Evolutionary conservation across 2,329 filamentous ascomycete genomes (phyloP), one percentile per base, ranked within the genome.

Genomic region (Endothia cerciana): DNA sequence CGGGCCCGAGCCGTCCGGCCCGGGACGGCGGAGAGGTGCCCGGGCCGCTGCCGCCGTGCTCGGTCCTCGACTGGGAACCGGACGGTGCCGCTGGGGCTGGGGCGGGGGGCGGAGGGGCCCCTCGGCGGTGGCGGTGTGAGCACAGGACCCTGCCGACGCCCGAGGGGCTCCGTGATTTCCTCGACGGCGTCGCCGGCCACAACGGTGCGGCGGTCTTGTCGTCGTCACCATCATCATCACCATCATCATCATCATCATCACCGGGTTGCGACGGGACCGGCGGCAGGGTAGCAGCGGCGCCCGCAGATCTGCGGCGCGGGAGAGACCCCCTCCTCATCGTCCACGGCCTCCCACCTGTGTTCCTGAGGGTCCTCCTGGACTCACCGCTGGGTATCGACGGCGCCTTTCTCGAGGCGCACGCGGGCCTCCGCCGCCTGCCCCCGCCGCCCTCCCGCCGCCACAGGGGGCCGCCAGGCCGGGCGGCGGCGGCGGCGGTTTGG

Each of bases 381-480:
- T 51, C 68, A 30, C 70, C 67, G 17, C 55, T 74, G 17, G 70
- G 63, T 28, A 63, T 79, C 30, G 74, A 76, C 49, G 65, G 70
- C n/a, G 69, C 63, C 3, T 76, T 78, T 56, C 40, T 78, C 55
- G 72, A 74, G 3, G 75, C 76, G 5, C 73, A 77, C 62, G 71
- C 69, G 1, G 63, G n/a, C 30, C 33, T 62, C 22, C 60, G 47
- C 2, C 55, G 57, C 10, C 40, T 8, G 13, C 22, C 38, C 19
- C n/a, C 25, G 22, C 28, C 36, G 1, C 19, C n/a, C 19, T 6
- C 13, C 17, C 22, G 25, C 17, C 22, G 17, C 11, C 1, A 7
- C n/a, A 10, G 36, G 2, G 28, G 17, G 4, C 11, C 36, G 38
- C 41, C 47, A 38, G 30, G 60, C 62, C 43, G 64, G 53, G 8